A percentile compares a stretch with the other conserved stretches of the same genome.
Conservation (phyloP, 805 yeast genomes). For the Saccharomycopsis sp. region DNA sequence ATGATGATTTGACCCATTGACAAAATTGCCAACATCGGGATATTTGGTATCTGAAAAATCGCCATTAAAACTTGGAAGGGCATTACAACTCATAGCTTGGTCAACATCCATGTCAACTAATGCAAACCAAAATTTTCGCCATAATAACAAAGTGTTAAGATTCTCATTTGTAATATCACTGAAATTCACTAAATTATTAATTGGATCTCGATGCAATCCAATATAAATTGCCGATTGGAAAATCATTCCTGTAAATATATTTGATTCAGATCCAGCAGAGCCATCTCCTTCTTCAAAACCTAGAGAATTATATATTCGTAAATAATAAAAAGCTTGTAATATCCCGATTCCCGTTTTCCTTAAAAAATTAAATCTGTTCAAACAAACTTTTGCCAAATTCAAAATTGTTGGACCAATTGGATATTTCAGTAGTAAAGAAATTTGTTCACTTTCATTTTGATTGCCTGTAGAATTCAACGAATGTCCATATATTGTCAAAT, state of each 20-base stretch:
- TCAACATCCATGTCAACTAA: conserved; percentile 29
- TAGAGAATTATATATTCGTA: conserved; percentile 34
- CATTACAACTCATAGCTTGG: conserved; percentile 10
- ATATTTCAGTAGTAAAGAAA: conserved; percentile 29
- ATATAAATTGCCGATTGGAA: conserved; percentile 36
- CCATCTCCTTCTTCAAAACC: conserved; percentile 50
- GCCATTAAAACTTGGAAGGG: conserved; percentile 2
- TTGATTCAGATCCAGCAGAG: conserved; percentile 35
- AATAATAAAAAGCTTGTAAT: conserved; percentile 36
- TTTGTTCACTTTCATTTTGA: conserved; percentile 23
- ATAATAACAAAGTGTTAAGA: conserved; percentile 26
- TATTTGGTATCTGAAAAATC: conserved; percentile 12
- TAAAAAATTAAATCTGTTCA: conserved; percentile 34
- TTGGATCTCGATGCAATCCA: conserved; percentile 40
- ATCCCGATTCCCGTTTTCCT: conserved; percentile 36
- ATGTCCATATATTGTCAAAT: conserved; percentile 29
- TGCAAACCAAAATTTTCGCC: conserved; percentile 36
- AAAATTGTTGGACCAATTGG: conserved; percentile 37
- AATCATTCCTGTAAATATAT: conserved; percentile 32
- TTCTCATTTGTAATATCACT: conserved; percentile 1
- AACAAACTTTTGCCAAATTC: conserved; percentile 33
- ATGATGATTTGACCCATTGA: conserved; percentile 10
- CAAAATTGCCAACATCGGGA: conserved; percentile 12
- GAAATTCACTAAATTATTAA: conserved; percentile 6
- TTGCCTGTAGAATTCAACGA: conserved; percentile 23